A percentile compares a stretch with the other conserved stretches of the same genome.
Evolutionary conservation across 1,284 basidiomycete genomes (phyloP).

Genomic region (Gomphus bonarii): DNA sequence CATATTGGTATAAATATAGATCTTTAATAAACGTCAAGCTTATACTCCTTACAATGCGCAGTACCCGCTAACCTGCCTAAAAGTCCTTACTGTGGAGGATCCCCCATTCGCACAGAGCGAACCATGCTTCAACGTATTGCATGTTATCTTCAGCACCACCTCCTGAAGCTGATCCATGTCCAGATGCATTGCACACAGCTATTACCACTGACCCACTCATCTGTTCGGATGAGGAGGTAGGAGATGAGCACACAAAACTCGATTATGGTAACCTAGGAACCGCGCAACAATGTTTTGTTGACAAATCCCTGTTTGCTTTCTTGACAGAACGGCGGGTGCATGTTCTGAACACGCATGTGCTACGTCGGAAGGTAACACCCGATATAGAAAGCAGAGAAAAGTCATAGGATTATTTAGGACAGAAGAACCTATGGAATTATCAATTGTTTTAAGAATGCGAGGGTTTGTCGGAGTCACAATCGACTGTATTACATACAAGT

Average conservation of each 20-base stretch:
- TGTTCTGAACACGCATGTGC: constrained; percentile 1
- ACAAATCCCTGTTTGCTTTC: not conserved
- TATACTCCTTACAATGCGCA: constrained; percentile 1
- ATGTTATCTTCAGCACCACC: not conserved
- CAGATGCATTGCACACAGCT: constrained; percentile 64
- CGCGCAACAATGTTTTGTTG: not conserved
- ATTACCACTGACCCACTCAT: constrained; percentile 50
- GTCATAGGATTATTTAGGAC: not conserved
- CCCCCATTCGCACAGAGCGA: constrained; percentile 18
- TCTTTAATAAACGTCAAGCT: not conserved
- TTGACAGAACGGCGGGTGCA: constrained; percentile 5
- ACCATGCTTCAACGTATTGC: constrained; percentile 26
- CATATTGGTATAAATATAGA: not conserved
- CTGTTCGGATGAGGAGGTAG: constrained; percentile 62
- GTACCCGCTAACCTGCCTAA: not conserved
- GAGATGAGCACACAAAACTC: constrained; percentile 45
- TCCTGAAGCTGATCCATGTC: not conserved
- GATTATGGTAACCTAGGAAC: constrained; percentile 47
- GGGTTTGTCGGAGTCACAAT: not conserved
- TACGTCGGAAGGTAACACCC: not conserved
- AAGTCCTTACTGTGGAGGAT: not conserved
- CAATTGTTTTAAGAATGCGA: no score
- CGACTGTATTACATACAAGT: not conserved
- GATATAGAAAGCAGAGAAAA: not conserved
- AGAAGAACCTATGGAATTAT: not conserved